A percentile compares a stretch with the other conserved stretches of the same genome.
Evolutionary conservation across 192 early-diverging fungal genomes (phyloP).

Genomic region (Rhizophagus sp.): DNA sequence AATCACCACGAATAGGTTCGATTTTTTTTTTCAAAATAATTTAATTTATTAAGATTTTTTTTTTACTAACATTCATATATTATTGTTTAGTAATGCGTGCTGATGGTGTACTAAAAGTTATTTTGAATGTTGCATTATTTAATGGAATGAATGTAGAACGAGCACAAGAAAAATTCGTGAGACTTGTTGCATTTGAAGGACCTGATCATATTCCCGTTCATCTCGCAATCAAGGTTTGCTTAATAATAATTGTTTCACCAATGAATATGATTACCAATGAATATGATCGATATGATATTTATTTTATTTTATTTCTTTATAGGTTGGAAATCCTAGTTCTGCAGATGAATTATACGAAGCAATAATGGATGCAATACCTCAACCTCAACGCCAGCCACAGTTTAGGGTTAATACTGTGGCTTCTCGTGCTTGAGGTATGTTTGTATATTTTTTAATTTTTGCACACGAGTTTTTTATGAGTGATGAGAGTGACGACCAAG

Average conservation of each 20-base stretch:
- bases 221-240: conserved; percentile 33
- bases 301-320: background rate
- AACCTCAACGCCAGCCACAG: background rate
- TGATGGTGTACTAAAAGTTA: conserved; percentile 44
- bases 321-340: background rate
- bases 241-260: background rate
- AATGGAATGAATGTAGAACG: conserved; percentile 37
- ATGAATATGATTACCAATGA: background rate
- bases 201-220: conserved; percentile 9
- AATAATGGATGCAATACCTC: background rate
- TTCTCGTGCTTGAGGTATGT: background rate
- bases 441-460: background rate
- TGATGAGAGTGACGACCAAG: background rate
- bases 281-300: too few species aligned
- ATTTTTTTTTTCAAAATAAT: background rate
- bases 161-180: conserved; percentile 44
- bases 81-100: conserved; percentile 43
- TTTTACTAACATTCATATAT: background rate
- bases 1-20: conserved; percentile 19
- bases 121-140: conserved; percentile 44
- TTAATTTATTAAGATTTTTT: conserved; percentile 8
- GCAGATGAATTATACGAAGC: background rate
- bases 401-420: background rate
- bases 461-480: too few species aligned
- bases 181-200: conserved; percentile 40